Conservation (phyloP, 108 stramenopile genomes). For the Cylindrotheca fusiformis region DNA sequence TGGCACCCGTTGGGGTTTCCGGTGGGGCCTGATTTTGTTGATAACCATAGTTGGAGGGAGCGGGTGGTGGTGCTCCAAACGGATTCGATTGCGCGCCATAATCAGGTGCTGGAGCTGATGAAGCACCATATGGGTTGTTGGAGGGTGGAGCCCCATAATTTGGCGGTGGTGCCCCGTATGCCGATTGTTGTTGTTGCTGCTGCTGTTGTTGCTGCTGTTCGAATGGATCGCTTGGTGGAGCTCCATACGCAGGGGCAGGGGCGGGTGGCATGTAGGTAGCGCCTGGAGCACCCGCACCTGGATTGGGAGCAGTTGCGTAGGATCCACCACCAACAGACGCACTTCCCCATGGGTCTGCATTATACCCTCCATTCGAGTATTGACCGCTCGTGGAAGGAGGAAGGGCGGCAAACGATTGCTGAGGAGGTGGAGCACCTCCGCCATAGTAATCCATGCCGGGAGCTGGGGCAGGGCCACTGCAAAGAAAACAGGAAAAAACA, state of each 20-base stretch:
- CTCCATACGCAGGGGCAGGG: slow-evolving; percentile 17
- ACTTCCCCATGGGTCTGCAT: slow-evolving; percentile 14
- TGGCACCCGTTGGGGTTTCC: slow-evolving; percentile 23
- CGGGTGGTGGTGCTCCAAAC: slow-evolving; percentile 8
- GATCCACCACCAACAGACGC: background rate
- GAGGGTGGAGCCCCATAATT: slow-evolving; percentile 4
- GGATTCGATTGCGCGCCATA: slow-evolving; percentile 12
- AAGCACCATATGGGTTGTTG: slow-evolving; percentile 3
- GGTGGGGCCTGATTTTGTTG: slow-evolving; percentile 7
- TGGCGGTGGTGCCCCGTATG: slow-evolving; percentile 9
- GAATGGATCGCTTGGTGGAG: slow-evolving; percentile 1
- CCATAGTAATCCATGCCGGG: slow-evolving; percentile 15
- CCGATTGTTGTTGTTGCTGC: background rate
- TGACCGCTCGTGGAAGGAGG: slow-evolving; percentile 31
- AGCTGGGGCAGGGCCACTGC: slow-evolving; percentile 14
- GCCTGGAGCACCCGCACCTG: slow-evolving; percentile 10
- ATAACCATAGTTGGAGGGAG: background rate
- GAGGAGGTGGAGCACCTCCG: slow-evolving; percentile 25
- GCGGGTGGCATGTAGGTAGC: slow-evolving; percentile 5
- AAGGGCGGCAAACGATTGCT: slow-evolving; percentile 40
- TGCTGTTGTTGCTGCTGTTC: slow-evolving; percentile 3
- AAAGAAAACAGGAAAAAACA: background rate
- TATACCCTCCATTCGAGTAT: background rate
- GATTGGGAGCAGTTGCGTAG: slow-evolving; percentile 1
- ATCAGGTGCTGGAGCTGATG: slow-evolving; percentile 9